Evolutionary conservation across 345 rosid genomes (phyloP), one percentile per base, ranked within the genome.

Genomic region (Stellera chamaejasme): DNA sequence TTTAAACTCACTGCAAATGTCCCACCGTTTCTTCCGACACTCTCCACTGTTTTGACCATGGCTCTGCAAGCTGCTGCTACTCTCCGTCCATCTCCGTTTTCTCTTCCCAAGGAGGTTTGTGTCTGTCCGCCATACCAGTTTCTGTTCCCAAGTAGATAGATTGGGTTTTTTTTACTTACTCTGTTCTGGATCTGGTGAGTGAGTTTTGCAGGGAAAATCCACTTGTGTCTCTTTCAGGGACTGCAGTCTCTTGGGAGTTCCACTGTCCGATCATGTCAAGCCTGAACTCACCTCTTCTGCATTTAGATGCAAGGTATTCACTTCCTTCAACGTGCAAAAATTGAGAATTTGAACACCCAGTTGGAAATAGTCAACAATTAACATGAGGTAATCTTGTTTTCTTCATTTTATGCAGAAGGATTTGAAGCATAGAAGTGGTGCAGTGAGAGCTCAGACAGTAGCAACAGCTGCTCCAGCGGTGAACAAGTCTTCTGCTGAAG

Each of bases 1-100:
- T 43, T 47, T 45, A 54, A 56, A 54, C 52, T 48, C 44, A 42
- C 63, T 41, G 14, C 13, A 12, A 44, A 44, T 11, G 11, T 10
- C 13, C 39, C 47, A n/a, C 16, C 50, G 7, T 41, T 23, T 13
- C 14, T n/a, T 51, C 45, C 10, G 44, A 44, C 52, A 62, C 19
- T 28, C 10, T 6, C 2, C 2, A 2, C 1, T 15, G 10, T 5
- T 12, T 28, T 61, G 50, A 26, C 48, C 66, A 88, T 88, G 95
- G 87, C 89, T 58, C 83, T 85, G 48, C 92, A 73, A 67, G 75
- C 97, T 65, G 75, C 93, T 76, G 79, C 93, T 58, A 0, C 39
- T 5, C 77, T 88, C 75, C 74, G 78, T 52, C 76, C 89, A 61
- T 81, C 87, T 61, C 67, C 87, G 66, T 75, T 82, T 69, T 62